Evolutionary conservation across 2,329 filamentous ascomycete genomes (phyloP), one percentile per base, ranked within the genome.

Genomic region (Thielaviopsis populi): DNA sequence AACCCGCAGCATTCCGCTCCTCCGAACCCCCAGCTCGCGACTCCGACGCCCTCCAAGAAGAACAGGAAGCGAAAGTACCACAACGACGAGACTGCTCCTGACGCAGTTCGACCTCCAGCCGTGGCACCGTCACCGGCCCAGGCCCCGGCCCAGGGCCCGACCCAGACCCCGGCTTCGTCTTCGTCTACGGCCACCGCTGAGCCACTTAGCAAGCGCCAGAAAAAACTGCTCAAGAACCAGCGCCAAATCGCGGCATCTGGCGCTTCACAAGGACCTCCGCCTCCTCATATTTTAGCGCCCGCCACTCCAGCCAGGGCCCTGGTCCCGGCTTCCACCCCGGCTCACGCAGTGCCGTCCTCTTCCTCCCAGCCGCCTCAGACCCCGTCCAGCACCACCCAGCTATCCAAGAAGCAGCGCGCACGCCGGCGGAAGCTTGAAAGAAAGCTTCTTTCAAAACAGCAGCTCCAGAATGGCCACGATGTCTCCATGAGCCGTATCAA

Each of bases 131-230:
- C 27, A n/a, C 30, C 53, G 19, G 30, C 24, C 1, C 15, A n/a
- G n/a, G n/a, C n/a, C n/a, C n/a, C n/a, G n/a, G n/a, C n/a, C n/a
- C n/a, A n/a, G n/a, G n/a, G n/a, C n/a, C n/a, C n/a, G n/a, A n/a
- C n/a, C n/a, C n/a, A n/a, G n/a, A n/a, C n/a, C n/a, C n/a, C n/a
- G n/a, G n/a, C n/a, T n/a, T n/a, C 53, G 10, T 10, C 27, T 8
- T 7, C 24, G 4, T n/a, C 53, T 19, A 33, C 53, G 37, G 2
- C 27, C n/a, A 37, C 53, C 11, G 33, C 43, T 19, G 62, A 48
- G 27, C 62, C 27, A 11, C 42, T 48, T 2, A 63, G 41, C 42
- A 63, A 63, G 42, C 62, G 62, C n/a, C 62, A 63, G 30, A 63
- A 50, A 53, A 58, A 59, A 37, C n/a, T 50, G 7, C n/a, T 40